phyloP scores from a whole-genome alignment of 306 rosid species.

The Corylus heterophylla region DNA sequence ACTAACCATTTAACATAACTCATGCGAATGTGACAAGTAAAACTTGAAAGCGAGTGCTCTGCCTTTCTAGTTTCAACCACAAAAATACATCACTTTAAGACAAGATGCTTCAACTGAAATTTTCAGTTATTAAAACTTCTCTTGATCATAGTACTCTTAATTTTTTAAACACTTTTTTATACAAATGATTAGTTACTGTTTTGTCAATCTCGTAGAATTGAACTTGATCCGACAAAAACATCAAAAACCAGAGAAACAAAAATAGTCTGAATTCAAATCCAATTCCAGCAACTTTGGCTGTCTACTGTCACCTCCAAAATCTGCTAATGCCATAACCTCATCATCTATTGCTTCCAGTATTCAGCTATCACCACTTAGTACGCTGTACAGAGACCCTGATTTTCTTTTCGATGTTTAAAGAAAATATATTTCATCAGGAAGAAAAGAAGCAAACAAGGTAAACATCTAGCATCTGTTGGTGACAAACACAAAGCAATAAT shows the following conservation, averaged over 20 bases:
- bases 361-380: too few species aligned
- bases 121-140: not conserved
- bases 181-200: not conserved
- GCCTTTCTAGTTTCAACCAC: not conserved
- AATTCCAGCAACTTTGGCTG: too few species aligned
- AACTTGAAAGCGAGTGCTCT: not conserved
- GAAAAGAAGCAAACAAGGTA: too few species aligned
- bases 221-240: not conserved
- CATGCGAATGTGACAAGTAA: not conserved
- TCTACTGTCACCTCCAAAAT: too few species aligned
- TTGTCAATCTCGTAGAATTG: not conserved
- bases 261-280: too few species aligned
- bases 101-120: not conserved
- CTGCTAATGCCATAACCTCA: too few species aligned
- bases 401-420: too few species aligned
- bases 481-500: not conserved
- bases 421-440: too few species aligned
- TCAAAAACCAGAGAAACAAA: not conserved
- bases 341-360: too few species aligned
- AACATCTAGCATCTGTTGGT: not conserved
- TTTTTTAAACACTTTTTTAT: not conserved
- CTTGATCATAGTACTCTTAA: not conserved
- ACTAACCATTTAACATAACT: not conserved
- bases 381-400: too few species aligned
- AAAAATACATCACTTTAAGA: not conserved